Percentiles rank a stretch among this genome's conserved stretches.
Conservation (phyloP, 345 rosid species). For the Salix arbutifolia region DNA sequence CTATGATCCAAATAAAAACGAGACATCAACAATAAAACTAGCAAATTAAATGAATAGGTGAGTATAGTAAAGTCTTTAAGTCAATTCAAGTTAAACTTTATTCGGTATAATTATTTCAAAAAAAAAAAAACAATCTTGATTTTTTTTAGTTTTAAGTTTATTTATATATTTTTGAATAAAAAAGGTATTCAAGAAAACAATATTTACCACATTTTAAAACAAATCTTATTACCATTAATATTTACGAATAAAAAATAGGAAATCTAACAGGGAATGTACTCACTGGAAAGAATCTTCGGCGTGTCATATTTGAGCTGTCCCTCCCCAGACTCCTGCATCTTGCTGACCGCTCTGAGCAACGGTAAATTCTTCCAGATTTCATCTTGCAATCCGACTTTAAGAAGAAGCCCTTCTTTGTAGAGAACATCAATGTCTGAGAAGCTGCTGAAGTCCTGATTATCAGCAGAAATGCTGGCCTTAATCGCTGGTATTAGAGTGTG, state of each 20-base stretch:
- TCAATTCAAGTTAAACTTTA: too few species aligned
- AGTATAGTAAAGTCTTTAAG: too few species aligned
- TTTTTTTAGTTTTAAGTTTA: too few species aligned
- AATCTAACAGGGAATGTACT: constrained; percentile 20
- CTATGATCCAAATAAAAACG: neutral
- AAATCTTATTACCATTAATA: too few species aligned
- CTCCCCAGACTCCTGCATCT: constrained; percentile 63
- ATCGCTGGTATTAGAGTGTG: constrained; percentile 75
- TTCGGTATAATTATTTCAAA: too few species aligned
- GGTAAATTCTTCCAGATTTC: constrained; percentile 70
- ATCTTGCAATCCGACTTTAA: constrained; percentile 73
- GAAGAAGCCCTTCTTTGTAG: constrained; percentile 85
- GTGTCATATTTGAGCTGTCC: constrained; percentile 79
- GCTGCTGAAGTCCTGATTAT: constrained; percentile 53
- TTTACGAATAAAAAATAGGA: neutral
- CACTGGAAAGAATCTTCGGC: constrained; percentile 84
- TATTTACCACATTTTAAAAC: too few species aligned
- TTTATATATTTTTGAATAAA: too few species aligned
- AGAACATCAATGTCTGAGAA: constrained; percentile 80
- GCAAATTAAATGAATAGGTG: too few species aligned
- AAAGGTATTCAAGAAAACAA: too few species aligned
- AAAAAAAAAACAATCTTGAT: too few species aligned
- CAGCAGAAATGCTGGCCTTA: constrained; percentile 74
- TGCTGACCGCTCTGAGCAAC: constrained; percentile 55
- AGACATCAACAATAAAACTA: neutral